Evolutionary conservation across 2,329 filamentous ascomycete species (phyloP).

Genomic region (Berkeleyomyces basicola): DNA sequence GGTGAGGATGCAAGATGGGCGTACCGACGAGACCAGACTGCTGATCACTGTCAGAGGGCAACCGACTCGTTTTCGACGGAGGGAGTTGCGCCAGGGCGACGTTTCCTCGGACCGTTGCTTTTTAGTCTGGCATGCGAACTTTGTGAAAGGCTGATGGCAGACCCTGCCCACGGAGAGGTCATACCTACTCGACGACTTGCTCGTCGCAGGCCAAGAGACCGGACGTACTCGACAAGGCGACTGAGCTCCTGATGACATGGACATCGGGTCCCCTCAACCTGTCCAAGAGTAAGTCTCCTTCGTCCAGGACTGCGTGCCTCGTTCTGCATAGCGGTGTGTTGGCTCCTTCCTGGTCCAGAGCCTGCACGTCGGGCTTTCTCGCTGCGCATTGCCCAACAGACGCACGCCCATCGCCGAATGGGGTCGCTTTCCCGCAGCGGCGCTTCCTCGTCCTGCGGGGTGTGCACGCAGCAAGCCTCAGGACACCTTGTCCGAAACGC

Average conservation of each 20-base stretch:
- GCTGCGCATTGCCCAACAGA: background rate
- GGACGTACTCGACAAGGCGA: background rate
- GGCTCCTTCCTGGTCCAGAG: background rate
- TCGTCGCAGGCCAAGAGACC: background rate
- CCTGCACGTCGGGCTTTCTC: background rate
- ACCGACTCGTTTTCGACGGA: no score
- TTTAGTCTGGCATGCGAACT: no score
- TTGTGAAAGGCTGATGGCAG: no score
- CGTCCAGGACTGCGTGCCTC: background rate
- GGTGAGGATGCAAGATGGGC: no score
- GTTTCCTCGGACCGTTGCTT: background rate
- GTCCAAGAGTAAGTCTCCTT: conserved; percentile 19
- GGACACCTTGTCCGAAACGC: no score
- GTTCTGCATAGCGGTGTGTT: background rate
- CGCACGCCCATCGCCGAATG: background rate
- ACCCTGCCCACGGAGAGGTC: no score
- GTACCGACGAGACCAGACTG: no score
- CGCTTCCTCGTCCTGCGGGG: no score
- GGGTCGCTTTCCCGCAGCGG: background rate
- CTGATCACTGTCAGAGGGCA: no score
- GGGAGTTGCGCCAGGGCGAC: no score
- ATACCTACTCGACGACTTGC: background rate
- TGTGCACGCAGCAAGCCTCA: no score
- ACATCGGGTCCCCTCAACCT: conserved; percentile 34
- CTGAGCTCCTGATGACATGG: conserved; percentile 14